Base-by-base conservation (phyloP, 2,329 filamentous ascomycete genomes). In the Fusarium subglutinans region DNA sequence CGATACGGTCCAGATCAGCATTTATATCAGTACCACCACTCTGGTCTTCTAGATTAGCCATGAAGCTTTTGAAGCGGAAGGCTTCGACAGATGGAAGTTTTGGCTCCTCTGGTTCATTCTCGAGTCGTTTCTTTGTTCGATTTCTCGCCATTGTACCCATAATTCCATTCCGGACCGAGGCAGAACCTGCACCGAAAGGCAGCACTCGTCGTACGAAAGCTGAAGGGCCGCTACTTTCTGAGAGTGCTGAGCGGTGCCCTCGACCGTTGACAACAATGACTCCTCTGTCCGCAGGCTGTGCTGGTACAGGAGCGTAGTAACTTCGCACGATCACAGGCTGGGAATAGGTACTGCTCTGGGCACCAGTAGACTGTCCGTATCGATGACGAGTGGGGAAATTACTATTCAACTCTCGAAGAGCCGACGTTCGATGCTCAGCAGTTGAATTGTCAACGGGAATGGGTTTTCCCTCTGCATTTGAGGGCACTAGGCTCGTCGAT, bases 301-400 rank as follows among this genome's bases (percentile, higher is more conserved):
- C 80, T 20, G 81, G 77, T 30, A 77, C 82, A 17, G 83, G 85
- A 3, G 88, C 87, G 48, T 88, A 89, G 78, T 92, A 91, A 55
- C 89, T 91, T 66, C 89, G 86, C 30, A 92, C 90, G 44, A 92
- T 88, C 64, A 92, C 89, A n/a, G 90, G 90, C 70, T 91, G 89
- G 7, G 88, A 90, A 77, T 90, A 90, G 44, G 89, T 91, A 73
- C 85, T 89, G 80, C 83, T 89, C 76, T 87, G 84, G 24, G 89
- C 86, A 17, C 87, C 87, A 18, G 87, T 86, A 30, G 88, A 88
- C 79, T 89, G 88, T 67, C 87, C 83, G 83, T 88, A 89, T 72
- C 85, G 87, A 78, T 88, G 88, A 50, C 87, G 86, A 57, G 87
- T 88, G 11, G 89, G 88, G 66, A 88, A 89, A 74, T 86, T 87